These are phyloP conservation scores for Setaria viridis DNA, from an alignment of 202 grass and related monocot species.

Conservation along the genomic window DNA sequence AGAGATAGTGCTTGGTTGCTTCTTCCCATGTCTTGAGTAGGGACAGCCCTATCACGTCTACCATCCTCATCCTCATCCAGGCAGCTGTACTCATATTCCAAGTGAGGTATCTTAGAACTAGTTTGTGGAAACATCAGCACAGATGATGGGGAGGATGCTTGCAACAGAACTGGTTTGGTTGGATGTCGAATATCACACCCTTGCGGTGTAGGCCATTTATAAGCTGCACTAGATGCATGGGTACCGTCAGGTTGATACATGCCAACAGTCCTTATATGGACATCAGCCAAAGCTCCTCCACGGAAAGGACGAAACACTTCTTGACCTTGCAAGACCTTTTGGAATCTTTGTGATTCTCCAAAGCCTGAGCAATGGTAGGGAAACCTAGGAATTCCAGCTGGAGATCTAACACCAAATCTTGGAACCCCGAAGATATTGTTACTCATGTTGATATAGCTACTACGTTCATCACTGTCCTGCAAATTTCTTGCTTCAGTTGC, in stretches of 20 bases:
- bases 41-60: constrained; percentile 21
- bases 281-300: constrained; percentile 49
- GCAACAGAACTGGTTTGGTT: constrained; percentile 47
- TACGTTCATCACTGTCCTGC: constrained; percentile 43
- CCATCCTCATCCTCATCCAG: constrained; percentile 42
- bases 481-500: constrained; percentile 49
- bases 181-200: constrained; percentile 46
- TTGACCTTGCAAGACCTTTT: constrained; percentile 99
- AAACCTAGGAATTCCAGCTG: constrained; percentile 58
- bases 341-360: constrained; percentile 79
- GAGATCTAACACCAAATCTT: constrained; percentile 45
- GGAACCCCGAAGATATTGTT: constrained; percentile 47
- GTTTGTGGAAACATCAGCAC: constrained; percentile 63
- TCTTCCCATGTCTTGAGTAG: constrained; percentile 44
- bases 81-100: constrained; percentile 27
- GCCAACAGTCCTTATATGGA: constrained; percentile 49
- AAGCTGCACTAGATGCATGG: constrained; percentile 46
- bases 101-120: constrained; percentile 39
- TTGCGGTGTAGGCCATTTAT: constrained; percentile 51
- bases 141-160: constrained; percentile 68
- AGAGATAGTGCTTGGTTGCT: constrained; percentile 43
- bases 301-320: constrained; percentile 71
- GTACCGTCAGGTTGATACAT: constrained; percentile 41
- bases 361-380: constrained; percentile 71
- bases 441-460: constrained; percentile 42